Base-by-base conservation (phyloP, 495 filamentous ascomycete species). In the Neurospora cerealis region DNA sequence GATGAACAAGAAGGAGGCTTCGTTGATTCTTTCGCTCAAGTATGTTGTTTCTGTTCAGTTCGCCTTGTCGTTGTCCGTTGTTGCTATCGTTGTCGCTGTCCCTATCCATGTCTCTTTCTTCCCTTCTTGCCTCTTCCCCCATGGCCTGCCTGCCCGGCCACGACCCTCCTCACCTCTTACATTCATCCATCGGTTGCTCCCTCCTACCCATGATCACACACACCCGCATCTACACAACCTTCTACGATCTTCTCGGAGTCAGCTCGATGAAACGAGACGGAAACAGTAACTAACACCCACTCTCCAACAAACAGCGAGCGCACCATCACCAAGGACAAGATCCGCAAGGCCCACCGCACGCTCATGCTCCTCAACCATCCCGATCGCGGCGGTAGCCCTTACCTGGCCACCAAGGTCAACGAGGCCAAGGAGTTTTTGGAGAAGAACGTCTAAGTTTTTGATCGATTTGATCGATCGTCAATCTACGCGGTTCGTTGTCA, bases 361-460 rank as follows among this genome's bases (percentile, higher is more conserved):
- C 90, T 98, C 70, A 99, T 99, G 96, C 88, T 99, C 71, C 86
- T 96, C 74, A 99, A 99, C 84, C 96, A 99, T 83, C 96, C 96
- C 39, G 96, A 99, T 83, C 93, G 96, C 75, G 96, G 96, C 71
- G 96, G 96, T 24, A 97, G 94, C 80, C 96, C 96, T 39, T 99
- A 98, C 81, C 81, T 99, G 72, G 96, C 96, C 10, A 97, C 94
- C 66, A 99, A 99, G 81, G 92, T 98, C 80, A 98, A 98, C 82
- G 95, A 98, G 82, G 95, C 95, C 48, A 98, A 98, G 82, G 95
- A 98, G 81, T 91, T 98, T 76, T 80, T 98, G 78, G 95, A 98
- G 82, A 98, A 97, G 85, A 85, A 71, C 39, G 70, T 19, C 15
- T 66, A 66, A 60, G 19, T 17, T 46, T 5, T 36, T 9, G 21